phyloP scores from a whole-genome alignment of 176 grass and related monocot species.

The maize (Zea mays) region Zm-B73-REFERENCE-NAM-5.0 NC_050096.1:73423001-73423500 shows the following conservation, averaged over 20 bases:
- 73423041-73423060: conserved; percentile 69
- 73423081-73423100: conserved; percentile 57
- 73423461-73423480: neutral
- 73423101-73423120: conserved; percentile 37
- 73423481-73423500: neutral
- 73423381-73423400: conserved; percentile 8
- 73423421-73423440: neutral
- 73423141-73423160: conserved; percentile 1
- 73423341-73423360: neutral
- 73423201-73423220: neutral
- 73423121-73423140: conserved; percentile 19
- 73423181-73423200: conserved; percentile 28
- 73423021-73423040: conserved; percentile 95
- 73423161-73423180: conserved; percentile 23
- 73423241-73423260: neutral
- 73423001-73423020: conserved; percentile 83
- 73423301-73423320: neutral
- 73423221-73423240: conserved; percentile 1
- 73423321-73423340: neutral
- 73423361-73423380: neutral
- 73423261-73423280: neutral
- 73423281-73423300: neutral
- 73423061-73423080: conserved; percentile 42
- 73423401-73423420: neutral
- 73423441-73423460: neutral